Evolutionary conservation across 345 rosid species (phyloP).

Genomic region (Bretschneidera sinensis): DNA sequence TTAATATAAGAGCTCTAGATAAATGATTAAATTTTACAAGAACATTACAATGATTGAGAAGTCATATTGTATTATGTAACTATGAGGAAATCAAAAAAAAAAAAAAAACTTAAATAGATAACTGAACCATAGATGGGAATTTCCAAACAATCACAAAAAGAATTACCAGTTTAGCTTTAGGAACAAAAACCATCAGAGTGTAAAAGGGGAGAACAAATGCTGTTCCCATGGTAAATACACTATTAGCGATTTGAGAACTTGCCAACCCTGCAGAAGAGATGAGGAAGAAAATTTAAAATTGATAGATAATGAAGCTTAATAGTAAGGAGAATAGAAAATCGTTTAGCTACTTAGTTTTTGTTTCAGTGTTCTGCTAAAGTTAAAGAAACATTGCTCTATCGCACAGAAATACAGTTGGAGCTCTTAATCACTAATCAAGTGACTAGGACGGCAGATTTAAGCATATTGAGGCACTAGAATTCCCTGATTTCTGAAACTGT

Average conservation of each 20-base stretch:
- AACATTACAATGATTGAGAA: no score
- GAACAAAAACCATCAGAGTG: slow-evolving; percentile 87
- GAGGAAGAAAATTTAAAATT: neutral
- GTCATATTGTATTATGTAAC: neutral
- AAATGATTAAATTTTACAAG: no score
- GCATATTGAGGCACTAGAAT: no score
- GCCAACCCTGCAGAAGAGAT: slow-evolving; percentile 48
- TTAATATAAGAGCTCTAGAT: no score
- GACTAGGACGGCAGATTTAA: no score
- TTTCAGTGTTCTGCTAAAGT: no score
- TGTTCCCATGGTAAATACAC: slow-evolving; percentile 67
- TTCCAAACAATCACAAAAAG: neutral
- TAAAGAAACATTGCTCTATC: no score
- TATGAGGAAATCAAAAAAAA: no score
- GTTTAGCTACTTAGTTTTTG: neutral
- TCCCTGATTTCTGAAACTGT: no score
- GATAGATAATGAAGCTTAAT: neutral
- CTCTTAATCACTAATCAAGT: no score
- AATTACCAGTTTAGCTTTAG: slow-evolving; percentile 70
- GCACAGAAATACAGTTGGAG: no score
- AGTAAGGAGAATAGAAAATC: neutral
- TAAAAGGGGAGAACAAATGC: slow-evolving; percentile 86
- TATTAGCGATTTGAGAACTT: slow-evolving; percentile 63
- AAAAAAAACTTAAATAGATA: neutral
- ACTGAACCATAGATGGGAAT: neutral